A percentile compares a stretch with the other conserved stretches of the same genome.
Conservation (phyloP, 768 basidiomycete genomes). For the Amyloporia xantha region DNA sequence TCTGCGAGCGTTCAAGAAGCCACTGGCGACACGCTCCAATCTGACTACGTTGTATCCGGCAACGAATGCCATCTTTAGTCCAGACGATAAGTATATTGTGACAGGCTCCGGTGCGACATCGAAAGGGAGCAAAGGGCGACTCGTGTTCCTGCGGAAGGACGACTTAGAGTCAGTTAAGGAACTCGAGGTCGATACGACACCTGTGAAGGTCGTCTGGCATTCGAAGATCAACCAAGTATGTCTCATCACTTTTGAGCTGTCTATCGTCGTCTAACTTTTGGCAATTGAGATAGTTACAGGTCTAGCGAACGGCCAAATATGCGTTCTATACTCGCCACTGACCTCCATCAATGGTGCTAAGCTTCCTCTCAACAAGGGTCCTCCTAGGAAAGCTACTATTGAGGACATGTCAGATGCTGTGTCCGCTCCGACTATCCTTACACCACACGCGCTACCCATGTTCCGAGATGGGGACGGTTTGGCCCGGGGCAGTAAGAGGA, state of each 20-base stretch:
- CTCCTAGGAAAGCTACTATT: slow-evolving; percentile 70
- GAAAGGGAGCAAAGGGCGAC: slow-evolving; percentile 61
- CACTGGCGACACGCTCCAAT: slow-evolving; percentile 58
- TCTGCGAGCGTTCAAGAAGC: slow-evolving; percentile 83
- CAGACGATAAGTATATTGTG: slow-evolving; percentile 84
- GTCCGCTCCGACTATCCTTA: slow-evolving; percentile 81
- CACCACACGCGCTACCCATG: slow-evolving; percentile 89
- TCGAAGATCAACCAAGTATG: slow-evolving; percentile 94
- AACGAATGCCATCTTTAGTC: slow-evolving; percentile 93
- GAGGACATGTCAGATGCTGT: slow-evolving; percentile 88
- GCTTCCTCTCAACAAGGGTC: slow-evolving; percentile 81
- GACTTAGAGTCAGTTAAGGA: slow-evolving; percentile 62
- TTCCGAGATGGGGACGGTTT: slow-evolving; percentile 68
- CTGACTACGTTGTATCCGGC: slow-evolving; percentile 80
- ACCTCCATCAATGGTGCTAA: slow-evolving; percentile 92
- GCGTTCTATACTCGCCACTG: slow-evolving; percentile 87
- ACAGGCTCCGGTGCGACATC: slow-evolving; percentile 71
- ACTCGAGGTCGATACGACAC: slow-evolving; percentile 65
- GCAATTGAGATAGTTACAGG: slow-evolving; percentile 72
- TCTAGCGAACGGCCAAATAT: slow-evolving; percentile 80
- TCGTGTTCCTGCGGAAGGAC: slow-evolving; percentile 70
- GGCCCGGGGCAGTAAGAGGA: slow-evolving; percentile 75
- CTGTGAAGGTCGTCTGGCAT: slow-evolving; percentile 93
- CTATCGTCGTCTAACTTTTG: background rate
- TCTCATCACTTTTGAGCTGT: slow-evolving; percentile 10